phyloP scores from a whole-genome alignment of 371 early-diverging fungal species.

The Sporodiniella umbellata region DNA sequence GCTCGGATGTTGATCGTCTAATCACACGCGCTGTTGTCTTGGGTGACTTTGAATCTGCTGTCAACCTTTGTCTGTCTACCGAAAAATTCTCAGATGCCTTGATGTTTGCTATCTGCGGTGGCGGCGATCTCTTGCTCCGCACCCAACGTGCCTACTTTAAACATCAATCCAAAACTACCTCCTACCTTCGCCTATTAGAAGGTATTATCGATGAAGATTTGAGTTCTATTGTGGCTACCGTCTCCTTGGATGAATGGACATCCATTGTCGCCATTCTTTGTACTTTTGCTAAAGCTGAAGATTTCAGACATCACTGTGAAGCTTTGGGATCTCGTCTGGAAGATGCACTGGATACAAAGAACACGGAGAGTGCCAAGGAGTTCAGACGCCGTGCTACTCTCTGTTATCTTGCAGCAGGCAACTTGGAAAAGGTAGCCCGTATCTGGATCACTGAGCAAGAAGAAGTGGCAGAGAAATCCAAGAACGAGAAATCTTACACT shows the following conservation, averaged over 20 bases:
- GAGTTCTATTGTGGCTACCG: conserved; percentile 75
- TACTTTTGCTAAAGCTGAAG: conserved; percentile 82
- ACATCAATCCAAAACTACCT: conserved; percentile 42
- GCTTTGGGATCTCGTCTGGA: conserved; percentile 71
- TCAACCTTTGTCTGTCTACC: conserved; percentile 76
- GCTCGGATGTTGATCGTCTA: conserved; percentile 69
- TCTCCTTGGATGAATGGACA: conserved; percentile 85
- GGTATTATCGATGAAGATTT: conserved; percentile 80
- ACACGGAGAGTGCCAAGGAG: conserved; percentile 39
- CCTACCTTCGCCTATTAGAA: conserved; percentile 83
- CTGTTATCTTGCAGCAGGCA: conserved; percentile 89
- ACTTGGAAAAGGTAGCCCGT: conserved; percentile 77
- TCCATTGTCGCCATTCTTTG: conserved; percentile 88
- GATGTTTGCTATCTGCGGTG: conserved; percentile 85
- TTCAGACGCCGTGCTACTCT: conserved; percentile 69
- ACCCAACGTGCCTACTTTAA: conserved; percentile 89
- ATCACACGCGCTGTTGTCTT: conserved; percentile 82
- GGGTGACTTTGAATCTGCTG: conserved; percentile 90
- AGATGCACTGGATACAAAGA: conserved; percentile 31
- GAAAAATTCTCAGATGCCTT: conserved; percentile 90
- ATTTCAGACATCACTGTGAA: conserved; percentile 69
- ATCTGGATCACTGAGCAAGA: conserved; percentile 76
- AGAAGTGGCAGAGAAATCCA: conserved; percentile 36
- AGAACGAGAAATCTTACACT: conserved; percentile 11
- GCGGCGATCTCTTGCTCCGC: conserved; percentile 75